Evolutionary conservation across 176 grass and related monocot genomes (phyloP), one percentile per base, ranked within the genome.

Genomic region (Thalia dealbata): DNA sequence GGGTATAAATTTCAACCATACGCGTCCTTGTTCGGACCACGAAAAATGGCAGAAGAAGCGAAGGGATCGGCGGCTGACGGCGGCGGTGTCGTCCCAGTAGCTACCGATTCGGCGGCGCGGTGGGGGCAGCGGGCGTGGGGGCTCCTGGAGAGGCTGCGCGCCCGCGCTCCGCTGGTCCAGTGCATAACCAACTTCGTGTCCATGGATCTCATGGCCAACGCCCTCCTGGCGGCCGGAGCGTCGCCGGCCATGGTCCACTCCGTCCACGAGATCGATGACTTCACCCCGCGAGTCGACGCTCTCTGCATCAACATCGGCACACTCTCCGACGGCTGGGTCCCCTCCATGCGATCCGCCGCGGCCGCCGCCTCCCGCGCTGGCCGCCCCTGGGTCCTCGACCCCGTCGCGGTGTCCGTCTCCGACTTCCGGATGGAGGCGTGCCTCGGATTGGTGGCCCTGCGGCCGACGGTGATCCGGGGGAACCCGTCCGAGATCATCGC

Each of bases 141-240:
- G 10, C 82, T 89, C 58, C 86, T 87, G 43, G 87, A 85, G 21
- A 68, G 50, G 10, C 82, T 96, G 7, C 84, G 92, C 30, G 68
- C 41, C 8, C 79, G 84, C 32, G 77, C 82, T 27, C 89, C 92
- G 21, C 79, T 92, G 25, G 92, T 91, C 52, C 92, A 92, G 80
- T 96, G 92, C 82, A 89, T 96, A 76, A 96, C 92, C 67, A 96
- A 96, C 79, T 67, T 89, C 14, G 92, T 96, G 14, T 96, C 92
- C 75, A 92, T 96, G 92, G 92, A 96, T 80, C 72, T 92, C 70
- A 78, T 78, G 10, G 89, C 92, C 59, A 96, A 96, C 81, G 72
- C 62, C 4, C 82, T 96, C 60, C 84, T 89, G 26, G 92, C 92
- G 10, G 75, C 86, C 24, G 92, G 89, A 24, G 86, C 89, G 21